Evolutionary conservation across 2,329 filamentous ascomycete genomes (phyloP).

Genomic region (Botrytis deweyae): DNA sequence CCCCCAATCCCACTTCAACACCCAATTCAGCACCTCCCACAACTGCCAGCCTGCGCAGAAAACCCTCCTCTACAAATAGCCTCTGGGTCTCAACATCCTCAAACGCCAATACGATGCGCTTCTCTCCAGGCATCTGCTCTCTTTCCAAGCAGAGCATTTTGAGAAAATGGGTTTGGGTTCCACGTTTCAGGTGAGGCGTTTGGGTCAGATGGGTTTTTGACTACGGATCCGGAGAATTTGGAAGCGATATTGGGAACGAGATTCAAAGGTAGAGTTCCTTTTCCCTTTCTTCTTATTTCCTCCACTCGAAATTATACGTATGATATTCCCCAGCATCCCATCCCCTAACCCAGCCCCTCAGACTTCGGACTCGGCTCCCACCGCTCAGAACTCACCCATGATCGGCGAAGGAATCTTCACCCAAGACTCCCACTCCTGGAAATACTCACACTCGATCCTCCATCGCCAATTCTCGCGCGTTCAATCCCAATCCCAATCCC

Average conservation of each 20-base stretch:
- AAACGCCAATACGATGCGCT: background rate
- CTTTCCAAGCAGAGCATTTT: background rate
- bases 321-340: no score
- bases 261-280: background rate
- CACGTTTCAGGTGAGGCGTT: background rate
- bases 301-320: no score
- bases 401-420: constrained; percentile 19
- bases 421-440: constrained; percentile 1
- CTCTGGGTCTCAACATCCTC: background rate
- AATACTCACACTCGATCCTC: background rate
- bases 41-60: background rate
- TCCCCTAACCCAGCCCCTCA: background rate
- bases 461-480: background rate
- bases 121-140: background rate
- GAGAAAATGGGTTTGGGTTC: background rate
- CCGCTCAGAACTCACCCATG: background rate
- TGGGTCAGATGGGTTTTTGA: background rate
- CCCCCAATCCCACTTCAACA: background rate
- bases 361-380: background rate
- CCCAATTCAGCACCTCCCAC: background rate
- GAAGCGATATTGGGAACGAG: background rate
- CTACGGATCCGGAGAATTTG: background rate
- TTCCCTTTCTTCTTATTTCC: no score
- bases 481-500: constrained; percentile 13
- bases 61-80: background rate